These are phyloP conservation scores for Ascochyta viciae-villosae DNA, from an alignment of 2,329 filamentous ascomycete species.

Conservation along the genomic window DNA sequence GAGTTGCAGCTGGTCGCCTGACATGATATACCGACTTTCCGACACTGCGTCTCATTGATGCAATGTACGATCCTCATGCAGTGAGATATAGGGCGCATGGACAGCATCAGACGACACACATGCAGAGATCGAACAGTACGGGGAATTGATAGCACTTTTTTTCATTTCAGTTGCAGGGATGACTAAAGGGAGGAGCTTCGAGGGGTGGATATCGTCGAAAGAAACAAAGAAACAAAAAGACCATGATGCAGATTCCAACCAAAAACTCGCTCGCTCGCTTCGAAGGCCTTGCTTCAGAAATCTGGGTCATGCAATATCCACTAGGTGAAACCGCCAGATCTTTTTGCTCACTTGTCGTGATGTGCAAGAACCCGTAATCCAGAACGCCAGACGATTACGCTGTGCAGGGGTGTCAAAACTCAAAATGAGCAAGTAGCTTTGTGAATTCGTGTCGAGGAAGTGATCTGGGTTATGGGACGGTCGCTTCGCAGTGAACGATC, in stretches of 20 bases:
- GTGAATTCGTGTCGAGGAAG: background rate
- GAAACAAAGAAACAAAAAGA: background rate
- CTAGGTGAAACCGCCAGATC: background rate
- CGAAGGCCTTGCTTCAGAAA: too few relatives aligned
- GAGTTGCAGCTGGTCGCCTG: background rate
- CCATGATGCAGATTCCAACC: background rate
- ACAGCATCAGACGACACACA: background rate
- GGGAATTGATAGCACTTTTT: background rate
- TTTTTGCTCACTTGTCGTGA: background rate
- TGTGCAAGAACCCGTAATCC: background rate
- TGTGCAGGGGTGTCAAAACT: background rate
- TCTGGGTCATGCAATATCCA: background rate
- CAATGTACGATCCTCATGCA: background rate
- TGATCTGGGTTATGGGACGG: background rate
- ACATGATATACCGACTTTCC: background rate
- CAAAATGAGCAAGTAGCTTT: background rate
- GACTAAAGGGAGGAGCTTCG: background rate
- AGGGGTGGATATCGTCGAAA: background rate
- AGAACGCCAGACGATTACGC: background rate
- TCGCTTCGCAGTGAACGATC: too few relatives aligned
- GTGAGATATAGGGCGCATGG: background rate
- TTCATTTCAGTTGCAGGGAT: background rate
- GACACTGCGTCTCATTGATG: background rate
- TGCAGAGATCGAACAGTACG: background rate
- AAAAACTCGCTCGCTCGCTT: too few relatives aligned